Percentiles rank a stretch among this genome's conserved stretches.
Evolutionary conservation across 805 yeast genomes (phyloP).

Genomic region (Debaryomyces hansenii): DNA sequence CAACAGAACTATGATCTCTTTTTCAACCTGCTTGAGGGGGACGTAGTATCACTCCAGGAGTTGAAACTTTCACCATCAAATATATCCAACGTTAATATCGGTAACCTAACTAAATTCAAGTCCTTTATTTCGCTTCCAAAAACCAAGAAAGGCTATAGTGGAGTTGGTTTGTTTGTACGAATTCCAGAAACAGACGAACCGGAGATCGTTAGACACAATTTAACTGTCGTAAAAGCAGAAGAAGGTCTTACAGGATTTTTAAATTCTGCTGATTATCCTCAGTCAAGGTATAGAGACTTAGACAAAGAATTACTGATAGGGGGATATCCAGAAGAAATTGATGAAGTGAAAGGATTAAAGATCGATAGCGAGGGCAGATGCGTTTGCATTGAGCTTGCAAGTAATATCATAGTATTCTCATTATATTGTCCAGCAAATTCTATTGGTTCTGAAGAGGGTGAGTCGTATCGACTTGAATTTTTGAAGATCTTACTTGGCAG

Average conservation of each 20-base stretch:
- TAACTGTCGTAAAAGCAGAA: slow-evolving; percentile 72
- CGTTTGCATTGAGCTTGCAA: slow-evolving; percentile 69
- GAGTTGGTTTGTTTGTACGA: slow-evolving; percentile 82
- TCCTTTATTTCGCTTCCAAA: slow-evolving; percentile 71
- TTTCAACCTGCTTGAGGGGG: slow-evolving; percentile 61
- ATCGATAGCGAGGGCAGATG: slow-evolving; percentile 87
- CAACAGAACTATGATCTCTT: slow-evolving; percentile 39
- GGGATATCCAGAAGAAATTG: slow-evolving; percentile 57
- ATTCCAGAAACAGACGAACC: slow-evolving; percentile 48
- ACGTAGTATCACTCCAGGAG: slow-evolving; percentile 85
- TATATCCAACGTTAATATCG: slow-evolving; percentile 42
- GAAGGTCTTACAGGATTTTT: slow-evolving; percentile 86
- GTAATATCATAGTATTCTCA: slow-evolving; percentile 58
- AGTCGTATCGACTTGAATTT: slow-evolving; percentile 56
- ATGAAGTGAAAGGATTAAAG: slow-evolving; percentile 35
- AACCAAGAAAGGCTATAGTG: slow-evolving; percentile 80
- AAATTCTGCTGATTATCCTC: slow-evolving; percentile 13
- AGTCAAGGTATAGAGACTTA: slow-evolving; percentile 12
- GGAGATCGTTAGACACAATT: slow-evolving; percentile 23
- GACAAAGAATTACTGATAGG: slow-evolving; percentile 53
- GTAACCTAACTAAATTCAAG: slow-evolving; percentile 54
- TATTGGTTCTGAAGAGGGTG: slow-evolving; percentile 64
- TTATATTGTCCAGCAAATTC: slow-evolving; percentile 95
- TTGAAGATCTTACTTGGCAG: slow-evolving; percentile 61
- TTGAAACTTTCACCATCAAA: slow-evolving; percentile 52